Evolutionary conservation across 768 basidiomycete genomes (phyloP).

Genomic region (Hericium erinaceus): DNA sequence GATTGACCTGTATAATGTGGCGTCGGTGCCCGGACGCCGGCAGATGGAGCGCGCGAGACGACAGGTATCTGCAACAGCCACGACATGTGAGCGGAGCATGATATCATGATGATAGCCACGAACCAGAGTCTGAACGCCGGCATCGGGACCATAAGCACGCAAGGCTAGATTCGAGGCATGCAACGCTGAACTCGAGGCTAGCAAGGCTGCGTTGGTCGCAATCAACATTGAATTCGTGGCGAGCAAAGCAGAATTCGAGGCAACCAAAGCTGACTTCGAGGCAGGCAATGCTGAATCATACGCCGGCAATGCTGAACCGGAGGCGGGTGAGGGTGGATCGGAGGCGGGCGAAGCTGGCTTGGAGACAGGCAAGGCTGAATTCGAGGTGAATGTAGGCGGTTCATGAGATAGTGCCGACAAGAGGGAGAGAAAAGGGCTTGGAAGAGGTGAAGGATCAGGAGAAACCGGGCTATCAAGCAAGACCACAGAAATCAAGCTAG

Average conservation of each 20-base stretch:
- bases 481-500: no score
- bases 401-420: no score
- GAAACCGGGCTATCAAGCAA: no score
- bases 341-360: no score
- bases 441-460: no score
- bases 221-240: neutral
- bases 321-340: no score
- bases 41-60: neutral
- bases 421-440: no score
- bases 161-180: neutral
- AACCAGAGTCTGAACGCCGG: neutral
- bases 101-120: neutral
- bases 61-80: neutral
- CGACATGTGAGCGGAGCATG: neutral
- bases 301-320: no score
- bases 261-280: neutral
- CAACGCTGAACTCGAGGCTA: neutral
- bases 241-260: neutral
- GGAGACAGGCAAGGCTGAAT: no score
- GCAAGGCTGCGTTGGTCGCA: neutral
- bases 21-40: neutral
- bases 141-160: neutral
- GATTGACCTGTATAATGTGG: neutral
- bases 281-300: neutral
- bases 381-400: no score